Evolutionary conservation across 2,329 filamentous ascomycete genomes (phyloP), one percentile per base, ranked within the genome.

Genomic region (Arthrobotrys musiformis): DNA sequence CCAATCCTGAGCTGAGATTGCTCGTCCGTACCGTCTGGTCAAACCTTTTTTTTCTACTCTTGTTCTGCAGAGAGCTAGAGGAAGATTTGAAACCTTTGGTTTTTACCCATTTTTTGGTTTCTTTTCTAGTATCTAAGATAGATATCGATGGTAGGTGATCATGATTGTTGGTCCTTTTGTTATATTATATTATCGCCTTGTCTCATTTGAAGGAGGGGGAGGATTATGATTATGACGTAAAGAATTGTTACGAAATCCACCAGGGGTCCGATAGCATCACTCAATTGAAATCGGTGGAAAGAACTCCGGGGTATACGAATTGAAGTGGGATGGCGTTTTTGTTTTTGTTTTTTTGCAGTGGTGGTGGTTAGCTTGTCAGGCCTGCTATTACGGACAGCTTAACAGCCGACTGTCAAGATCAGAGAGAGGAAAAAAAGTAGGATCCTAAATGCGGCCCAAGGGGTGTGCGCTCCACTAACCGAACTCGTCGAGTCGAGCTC

Each of bases 391-490:
- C 11, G 15, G 33, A 37, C 30, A 9, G n/a, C 26, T 62, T n/a
- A n/a, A n/a, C n/a, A n/a, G n/a, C n/a, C n/a, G n/a, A n/a, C n/a
- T n/a, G n/a, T n/a, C n/a, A n/a, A n/a, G n/a, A n/a, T n/a, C n/a
- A n/a, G n/a, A n/a, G n/a, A n/a, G n/a, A n/a, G n/a, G n/a, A n/a
- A n/a, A n/a, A n/a, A 62, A 70, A 69, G 66, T 64, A 77, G 73
- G 66, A 77, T 77, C 73, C 73, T 77, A 77, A 77, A 77, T 66
- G 73, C 73, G 73, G 73, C 73, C 73, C 73, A 70, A 70, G 66
- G 72, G 56, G 48, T 26, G 48, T 26, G 63, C 46, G 67, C 66
- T 66, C 60, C 60, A 66, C 56, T 70, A 62, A 35, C 44, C 54
- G 56, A 70, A 40, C 48, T 35, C 5, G 11, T 11, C 63, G 63